Percentiles rank a stretch among this genome's conserved stretches.
phyloP scores from a whole-genome alignment of 805 yeast genomes.

The Pichia cephalocereana region DNA sequence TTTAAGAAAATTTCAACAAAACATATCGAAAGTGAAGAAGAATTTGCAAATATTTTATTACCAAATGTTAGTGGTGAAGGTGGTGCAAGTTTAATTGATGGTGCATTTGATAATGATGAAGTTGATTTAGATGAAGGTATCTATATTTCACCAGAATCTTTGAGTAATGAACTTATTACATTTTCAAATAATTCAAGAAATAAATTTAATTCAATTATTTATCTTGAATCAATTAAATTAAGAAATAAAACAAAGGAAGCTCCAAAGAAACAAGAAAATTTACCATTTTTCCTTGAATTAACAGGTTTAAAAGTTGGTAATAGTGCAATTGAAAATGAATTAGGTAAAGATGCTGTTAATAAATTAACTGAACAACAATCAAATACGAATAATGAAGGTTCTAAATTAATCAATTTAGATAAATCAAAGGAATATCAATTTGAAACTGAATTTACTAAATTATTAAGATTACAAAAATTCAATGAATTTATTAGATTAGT shows the following conservation, averaged over 20 bases:
- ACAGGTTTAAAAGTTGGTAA: slow-evolving; percentile 65
- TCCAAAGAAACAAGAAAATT: slow-evolving; percentile 71
- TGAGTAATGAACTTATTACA: slow-evolving; percentile 55
- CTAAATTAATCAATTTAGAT: slow-evolving; percentile 27
- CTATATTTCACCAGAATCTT: slow-evolving; percentile 52
- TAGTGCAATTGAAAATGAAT: slow-evolving; percentile 45
- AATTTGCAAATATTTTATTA: slow-evolving; percentile 50
- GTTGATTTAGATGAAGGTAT: slow-evolving; percentile 21
- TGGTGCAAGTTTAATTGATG: slow-evolving; percentile 62
- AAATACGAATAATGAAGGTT: slow-evolving; percentile 14
- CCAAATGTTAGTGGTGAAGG: slow-evolving; percentile 79
- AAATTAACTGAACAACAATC: slow-evolving; percentile 20
- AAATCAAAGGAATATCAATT: slow-evolving; percentile 35
- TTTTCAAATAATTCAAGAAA: slow-evolving; percentile 69
- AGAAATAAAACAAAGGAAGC: slow-evolving; percentile 89
- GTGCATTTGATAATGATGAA: slow-evolving; percentile 50
- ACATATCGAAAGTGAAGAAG: slow-evolving; percentile 65
- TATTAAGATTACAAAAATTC: slow-evolving; percentile 52
- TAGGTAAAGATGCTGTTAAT: slow-evolving; percentile 18
- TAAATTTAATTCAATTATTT: slow-evolving; percentile 68
- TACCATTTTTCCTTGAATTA: slow-evolving; percentile 71
- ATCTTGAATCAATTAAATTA: slow-evolving; percentile 74
- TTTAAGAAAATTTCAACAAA: slow-evolving; percentile 69
- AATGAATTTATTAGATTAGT: slow-evolving; percentile 45
- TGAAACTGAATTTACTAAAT: slow-evolving; percentile 65